phyloP scores from a whole-genome alignment of 23 red algal genomes.

The Gracilaria gracilis region DNA sequence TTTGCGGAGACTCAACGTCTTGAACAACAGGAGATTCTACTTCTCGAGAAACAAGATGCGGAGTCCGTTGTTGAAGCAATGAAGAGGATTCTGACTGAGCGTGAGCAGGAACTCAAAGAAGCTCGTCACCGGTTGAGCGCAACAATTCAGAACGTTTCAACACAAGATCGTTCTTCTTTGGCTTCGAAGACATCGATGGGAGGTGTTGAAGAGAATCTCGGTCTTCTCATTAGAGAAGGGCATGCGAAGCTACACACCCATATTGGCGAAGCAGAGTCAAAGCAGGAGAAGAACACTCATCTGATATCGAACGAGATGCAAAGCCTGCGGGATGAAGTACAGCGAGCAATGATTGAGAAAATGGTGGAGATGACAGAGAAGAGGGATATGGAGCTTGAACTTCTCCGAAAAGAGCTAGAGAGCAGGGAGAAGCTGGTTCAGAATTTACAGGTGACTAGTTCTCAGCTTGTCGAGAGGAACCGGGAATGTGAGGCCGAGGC shows the following conservation, averaged over 20 bases:
- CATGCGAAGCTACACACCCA: slow-evolving; percentile 47
- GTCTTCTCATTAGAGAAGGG: slow-evolving; percentile 38
- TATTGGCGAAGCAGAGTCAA: slow-evolving; percentile 41
- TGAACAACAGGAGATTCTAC: slow-evolving; percentile 55
- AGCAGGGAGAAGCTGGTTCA: slow-evolving; percentile 18
- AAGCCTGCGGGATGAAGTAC: slow-evolving; percentile 44
- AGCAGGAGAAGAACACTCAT: slow-evolving; percentile 4
- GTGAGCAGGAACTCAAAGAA: slow-evolving; percentile 49
- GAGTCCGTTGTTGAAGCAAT: slow-evolving; percentile 63
- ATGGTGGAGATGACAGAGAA: slow-evolving; percentile 70
- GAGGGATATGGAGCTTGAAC: slow-evolving; percentile 50
- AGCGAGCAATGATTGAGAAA: slow-evolving; percentile 48
- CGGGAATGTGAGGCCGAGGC: slow-evolving; percentile 32
- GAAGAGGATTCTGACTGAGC: slow-evolving; percentile 53
- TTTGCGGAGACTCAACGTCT: slow-evolving; percentile 59
- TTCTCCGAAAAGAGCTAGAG: slow-evolving; percentile 39
- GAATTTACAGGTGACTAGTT: slow-evolving; percentile 28
- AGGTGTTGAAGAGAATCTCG: slow-evolving; percentile 21
- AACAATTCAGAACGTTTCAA: slow-evolving; percentile 47
- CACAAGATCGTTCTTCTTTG: slow-evolving; percentile 32
- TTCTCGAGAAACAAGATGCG: slow-evolving; percentile 51
- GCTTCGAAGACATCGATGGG: slow-evolving; percentile 50
- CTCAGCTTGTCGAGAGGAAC: slow-evolving; percentile 45
- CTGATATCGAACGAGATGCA: slow-evolving; percentile 38
- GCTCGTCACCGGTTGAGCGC: slow-evolving; percentile 38